These are phyloP conservation scores for Penicillium chermesinum DNA, from an alignment of 495 filamentous ascomycete genomes.

Conservation along the genomic window DNA sequence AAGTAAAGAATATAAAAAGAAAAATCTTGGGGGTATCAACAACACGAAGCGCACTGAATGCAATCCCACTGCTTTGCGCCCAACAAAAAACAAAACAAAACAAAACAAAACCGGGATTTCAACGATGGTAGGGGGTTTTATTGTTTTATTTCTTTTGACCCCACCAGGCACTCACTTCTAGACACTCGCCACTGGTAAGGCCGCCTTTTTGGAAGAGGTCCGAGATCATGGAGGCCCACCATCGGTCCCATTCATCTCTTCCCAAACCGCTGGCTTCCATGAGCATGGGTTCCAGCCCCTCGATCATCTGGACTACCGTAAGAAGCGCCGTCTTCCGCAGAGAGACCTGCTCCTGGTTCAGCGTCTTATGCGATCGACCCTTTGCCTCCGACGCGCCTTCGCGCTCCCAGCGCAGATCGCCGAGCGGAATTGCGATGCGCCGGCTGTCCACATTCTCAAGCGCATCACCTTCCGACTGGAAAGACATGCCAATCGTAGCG, in stretches of 20 bases:
- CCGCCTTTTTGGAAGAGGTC: conserved; percentile 76
- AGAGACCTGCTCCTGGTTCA: conserved; percentile 69
- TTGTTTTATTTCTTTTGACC: conserved; percentile 58
- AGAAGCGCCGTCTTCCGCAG: conserved; percentile 73
- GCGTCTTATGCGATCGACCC: conserved; percentile 36
- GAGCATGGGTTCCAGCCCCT: conserved; percentile 77
- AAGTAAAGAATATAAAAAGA: conserved; percentile 6
- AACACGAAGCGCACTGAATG: conserved; percentile 40
- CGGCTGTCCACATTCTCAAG: conserved; percentile 66
- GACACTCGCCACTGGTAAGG: conserved; percentile 77
- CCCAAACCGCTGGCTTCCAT: conserved; percentile 79
- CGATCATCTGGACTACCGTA: conserved; percentile 82
- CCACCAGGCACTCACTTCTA: conserved; percentile 96
- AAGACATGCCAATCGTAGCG: conserved; percentile 66
- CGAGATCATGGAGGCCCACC: conserved; percentile 81
- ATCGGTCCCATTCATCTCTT: conserved; percentile 87
- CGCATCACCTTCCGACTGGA: conserved; percentile 72
- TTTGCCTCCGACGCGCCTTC: conserved; percentile 45
- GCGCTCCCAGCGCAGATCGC: conserved; percentile 83
- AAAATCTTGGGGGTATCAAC: conserved; percentile 41
- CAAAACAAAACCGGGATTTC: conserved; percentile 20
- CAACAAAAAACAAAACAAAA: too few species aligned
- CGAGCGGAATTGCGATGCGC: conserved; percentile 78
- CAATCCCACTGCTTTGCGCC: conserved; percentile 21
- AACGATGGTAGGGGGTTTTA: conserved; percentile 18